Evolutionary conservation across 208 protist genomes (phyloP).

Genomic region (Ichthyophonus hoferi): DNA sequence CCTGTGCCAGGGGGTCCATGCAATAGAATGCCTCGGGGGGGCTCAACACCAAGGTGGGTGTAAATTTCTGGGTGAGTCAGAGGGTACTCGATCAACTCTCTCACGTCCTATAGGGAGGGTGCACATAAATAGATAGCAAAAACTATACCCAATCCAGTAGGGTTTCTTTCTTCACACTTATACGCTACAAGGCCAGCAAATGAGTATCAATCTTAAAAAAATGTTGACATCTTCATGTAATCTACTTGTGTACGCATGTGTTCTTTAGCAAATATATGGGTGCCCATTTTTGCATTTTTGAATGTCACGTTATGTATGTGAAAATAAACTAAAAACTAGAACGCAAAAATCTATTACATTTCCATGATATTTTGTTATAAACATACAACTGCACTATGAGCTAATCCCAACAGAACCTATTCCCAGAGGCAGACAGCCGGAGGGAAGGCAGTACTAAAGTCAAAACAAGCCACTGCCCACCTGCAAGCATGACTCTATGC

Average conservation of each 20-base stretch:
- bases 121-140: neutral
- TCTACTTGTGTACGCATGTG: neutral
- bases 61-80: slow-evolving; percentile 88
- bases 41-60: slow-evolving; percentile 83
- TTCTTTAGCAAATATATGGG: neutral
- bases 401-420: neutral
- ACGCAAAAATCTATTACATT: neutral
- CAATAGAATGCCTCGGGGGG: slow-evolving; percentile 86
- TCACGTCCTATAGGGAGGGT: slow-evolving; percentile 66
- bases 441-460: neutral
- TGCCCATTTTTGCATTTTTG: too few relatives aligned
- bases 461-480: neutral
- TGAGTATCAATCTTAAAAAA: neutral
- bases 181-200: too few relatives aligned
- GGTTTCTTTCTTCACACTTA: too few relatives aligned
- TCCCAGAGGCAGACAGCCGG: neutral
- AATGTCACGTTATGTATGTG: too few relatives aligned
- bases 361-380: too few relatives aligned
- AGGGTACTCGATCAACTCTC: slow-evolving; percentile 86
- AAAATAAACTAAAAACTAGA: too few relatives aligned
- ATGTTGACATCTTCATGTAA: neutral
- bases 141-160: too few relatives aligned
- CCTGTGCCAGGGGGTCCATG: slow-evolving; percentile 89
- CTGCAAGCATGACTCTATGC: slow-evolving; percentile 22
- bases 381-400: neutral